phyloP scores from a whole-genome alignment of 2,329 filamentous ascomycete species.

The Paracoccidioides brasiliensis region DNA sequence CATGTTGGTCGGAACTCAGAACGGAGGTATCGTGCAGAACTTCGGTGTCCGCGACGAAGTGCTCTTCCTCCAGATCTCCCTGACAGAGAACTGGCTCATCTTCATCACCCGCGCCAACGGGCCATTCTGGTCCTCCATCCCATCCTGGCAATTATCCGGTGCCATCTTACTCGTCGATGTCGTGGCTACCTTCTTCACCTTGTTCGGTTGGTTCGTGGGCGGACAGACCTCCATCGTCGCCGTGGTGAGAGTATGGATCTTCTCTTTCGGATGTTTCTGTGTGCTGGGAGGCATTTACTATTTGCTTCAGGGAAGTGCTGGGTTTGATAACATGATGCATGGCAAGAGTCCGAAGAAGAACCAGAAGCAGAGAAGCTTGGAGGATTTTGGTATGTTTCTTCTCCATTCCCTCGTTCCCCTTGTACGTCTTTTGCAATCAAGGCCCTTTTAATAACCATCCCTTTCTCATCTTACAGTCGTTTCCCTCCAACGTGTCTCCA shows the following conservation, averaged over 20 bases:
- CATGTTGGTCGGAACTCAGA: constrained; percentile 54
- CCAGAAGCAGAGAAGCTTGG: constrained; percentile 69
- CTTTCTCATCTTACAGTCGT: constrained; percentile 47
- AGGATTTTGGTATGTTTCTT: constrained; percentile 67
- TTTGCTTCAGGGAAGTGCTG: constrained; percentile 64
- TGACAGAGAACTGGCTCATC: constrained; percentile 92
- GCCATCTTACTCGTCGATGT: constrained; percentile 74
- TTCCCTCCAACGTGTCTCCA: constrained; percentile 78
- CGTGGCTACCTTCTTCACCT: constrained; percentile 69
- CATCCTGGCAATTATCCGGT: constrained; percentile 69
- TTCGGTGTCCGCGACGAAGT: constrained; percentile 70
- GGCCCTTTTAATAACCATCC: constrained; percentile 2
- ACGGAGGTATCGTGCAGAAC: constrained; percentile 82
- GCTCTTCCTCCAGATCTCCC: constrained; percentile 77
- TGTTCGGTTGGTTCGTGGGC: constrained; percentile 70
- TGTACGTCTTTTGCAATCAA: background rate
- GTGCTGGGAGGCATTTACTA: constrained; percentile 68
- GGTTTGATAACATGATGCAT: constrained; percentile 89
- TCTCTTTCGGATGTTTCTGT: constrained; percentile 81
- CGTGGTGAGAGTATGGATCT: constrained; percentile 80
- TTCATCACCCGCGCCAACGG: constrained; percentile 91
- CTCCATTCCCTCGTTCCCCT: background rate
- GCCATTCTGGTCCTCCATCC: constrained; percentile 80
- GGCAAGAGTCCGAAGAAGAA: constrained; percentile 71
- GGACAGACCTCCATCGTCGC: constrained; percentile 64